Evolutionary conservation across 2,329 filamentous ascomycete genomes (phyloP).

Genomic region (Pestalotiopsis sp.): DNA sequence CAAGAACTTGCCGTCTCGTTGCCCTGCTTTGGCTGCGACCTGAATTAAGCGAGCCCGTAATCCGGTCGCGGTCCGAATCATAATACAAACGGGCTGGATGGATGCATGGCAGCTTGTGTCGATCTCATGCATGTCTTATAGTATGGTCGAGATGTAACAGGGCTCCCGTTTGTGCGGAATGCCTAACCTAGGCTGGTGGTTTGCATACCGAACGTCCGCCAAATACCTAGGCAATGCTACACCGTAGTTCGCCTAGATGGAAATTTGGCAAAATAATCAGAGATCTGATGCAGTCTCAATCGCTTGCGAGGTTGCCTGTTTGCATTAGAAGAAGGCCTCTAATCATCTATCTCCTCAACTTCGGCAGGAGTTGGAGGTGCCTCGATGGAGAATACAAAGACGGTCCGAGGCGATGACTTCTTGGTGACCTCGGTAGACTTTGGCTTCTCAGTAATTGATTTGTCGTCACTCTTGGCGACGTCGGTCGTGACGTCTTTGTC

Average conservation of each 20-base stretch:
- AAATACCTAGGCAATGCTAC: too few relatives aligned
- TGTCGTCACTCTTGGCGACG: constrained; percentile 4
- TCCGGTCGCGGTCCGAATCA: neutral
- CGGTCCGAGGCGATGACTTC: constrained; percentile 16
- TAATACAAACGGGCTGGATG: neutral
- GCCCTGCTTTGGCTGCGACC: neutral
- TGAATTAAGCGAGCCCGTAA: neutral
- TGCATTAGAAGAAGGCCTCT: too few relatives aligned
- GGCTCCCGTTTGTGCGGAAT: too few relatives aligned
- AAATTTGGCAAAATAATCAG: too few relatives aligned
- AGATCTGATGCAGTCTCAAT: too few relatives aligned
- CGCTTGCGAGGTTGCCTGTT: too few relatives aligned
- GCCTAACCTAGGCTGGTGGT: too few relatives aligned
- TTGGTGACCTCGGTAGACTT: constrained; percentile 2
- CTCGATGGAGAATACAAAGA: constrained; percentile 31
- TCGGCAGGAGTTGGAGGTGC: constrained; percentile 20
- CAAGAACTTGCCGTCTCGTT: neutral
- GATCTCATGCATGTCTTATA: too few relatives aligned
- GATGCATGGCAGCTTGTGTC: too few relatives aligned
- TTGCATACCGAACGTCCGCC: too few relatives aligned
- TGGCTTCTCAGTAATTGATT: constrained; percentile 2
- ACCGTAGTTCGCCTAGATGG: too few relatives aligned
- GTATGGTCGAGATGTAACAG: too few relatives aligned
- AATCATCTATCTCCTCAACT: neutral
- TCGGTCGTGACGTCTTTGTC: constrained; percentile 11